Evolutionary conservation across 768 basidiomycete species (phyloP).

Genomic region (Suillus sp.): DNA sequence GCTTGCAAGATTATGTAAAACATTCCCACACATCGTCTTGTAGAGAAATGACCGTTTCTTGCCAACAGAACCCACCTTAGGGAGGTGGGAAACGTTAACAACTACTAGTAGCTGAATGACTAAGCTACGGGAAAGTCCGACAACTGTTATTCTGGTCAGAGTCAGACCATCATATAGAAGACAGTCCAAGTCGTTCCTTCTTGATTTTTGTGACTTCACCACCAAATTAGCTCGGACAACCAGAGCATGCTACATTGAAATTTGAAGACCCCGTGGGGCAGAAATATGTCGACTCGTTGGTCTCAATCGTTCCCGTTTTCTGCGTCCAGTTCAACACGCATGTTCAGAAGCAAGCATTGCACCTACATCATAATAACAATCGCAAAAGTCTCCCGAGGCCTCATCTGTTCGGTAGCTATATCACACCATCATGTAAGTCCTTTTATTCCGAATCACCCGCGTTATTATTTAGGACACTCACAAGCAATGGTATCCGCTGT

Average conservation of each 20-base stretch:
- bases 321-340: background rate
- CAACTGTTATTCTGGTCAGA: background rate
- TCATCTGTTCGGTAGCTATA: background rate
- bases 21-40: no score
- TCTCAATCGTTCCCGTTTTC: background rate
- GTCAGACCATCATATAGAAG: no score
- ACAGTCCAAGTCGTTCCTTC: no score
- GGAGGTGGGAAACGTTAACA: no score
- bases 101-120: background rate
- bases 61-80: no score
- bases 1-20: no score
- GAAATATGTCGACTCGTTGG: slow-evolving; percentile 4
- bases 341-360: no score
- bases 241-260: background rate
- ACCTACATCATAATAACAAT: slow-evolving; percentile 8
- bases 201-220: background rate
- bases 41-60: no score
- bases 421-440: background rate
- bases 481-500: slow-evolving; percentile 7
- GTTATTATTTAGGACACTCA: background rate
- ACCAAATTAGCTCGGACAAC: slow-evolving; percentile 2
- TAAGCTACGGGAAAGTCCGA: slow-evolving; percentile 4
- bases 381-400: background rate
- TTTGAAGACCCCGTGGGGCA: background rate
- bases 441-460: background rate